Evolutionary conservation across 139 green algal species (phyloP).

Genomic region (Tetradesmus obliquus): DNA sequence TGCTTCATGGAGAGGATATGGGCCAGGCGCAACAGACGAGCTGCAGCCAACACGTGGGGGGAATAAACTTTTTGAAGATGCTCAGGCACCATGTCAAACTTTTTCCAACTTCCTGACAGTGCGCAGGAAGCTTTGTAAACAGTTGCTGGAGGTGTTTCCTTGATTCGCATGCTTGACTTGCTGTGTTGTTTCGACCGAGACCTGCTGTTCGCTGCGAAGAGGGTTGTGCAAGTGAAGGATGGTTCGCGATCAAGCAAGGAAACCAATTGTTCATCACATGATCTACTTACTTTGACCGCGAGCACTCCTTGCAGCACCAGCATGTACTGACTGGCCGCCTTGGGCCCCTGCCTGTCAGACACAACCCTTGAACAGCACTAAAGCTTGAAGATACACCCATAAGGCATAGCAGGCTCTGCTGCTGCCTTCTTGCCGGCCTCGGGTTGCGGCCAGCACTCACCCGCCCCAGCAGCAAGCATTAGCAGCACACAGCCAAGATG

Average conservation of each 20-base stretch:
- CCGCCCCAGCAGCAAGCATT: not conserved
- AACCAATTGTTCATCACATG: not conserved
- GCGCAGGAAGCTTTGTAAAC: not conserved
- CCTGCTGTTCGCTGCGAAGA: not conserved
- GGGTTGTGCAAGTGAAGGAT: not conserved
- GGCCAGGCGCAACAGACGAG: too few species aligned
- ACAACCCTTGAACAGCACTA: not conserved
- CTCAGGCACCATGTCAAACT: too few species aligned
- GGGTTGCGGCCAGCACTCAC: not conserved
- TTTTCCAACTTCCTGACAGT: too few species aligned
- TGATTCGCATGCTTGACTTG: not conserved
- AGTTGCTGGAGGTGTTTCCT: not conserved
- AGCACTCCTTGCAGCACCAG: not conserved
- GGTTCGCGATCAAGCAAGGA: not conserved
- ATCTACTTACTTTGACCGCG: not conserved
- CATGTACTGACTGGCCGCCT: not conserved
- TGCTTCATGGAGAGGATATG: too few species aligned
- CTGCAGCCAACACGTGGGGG: too few species aligned
- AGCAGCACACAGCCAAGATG: constrained; percentile 59
- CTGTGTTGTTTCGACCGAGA: not conserved
- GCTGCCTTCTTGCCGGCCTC: not conserved
- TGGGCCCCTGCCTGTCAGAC: not conserved
- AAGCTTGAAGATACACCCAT: not conserved
- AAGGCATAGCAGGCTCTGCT: not conserved
- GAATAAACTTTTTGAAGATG: too few species aligned